Evolutionary conservation across 148 eudicot genomes (phyloP), one percentile per base, ranked within the genome.

Genomic region (Amaranthus palmeri): DNA sequence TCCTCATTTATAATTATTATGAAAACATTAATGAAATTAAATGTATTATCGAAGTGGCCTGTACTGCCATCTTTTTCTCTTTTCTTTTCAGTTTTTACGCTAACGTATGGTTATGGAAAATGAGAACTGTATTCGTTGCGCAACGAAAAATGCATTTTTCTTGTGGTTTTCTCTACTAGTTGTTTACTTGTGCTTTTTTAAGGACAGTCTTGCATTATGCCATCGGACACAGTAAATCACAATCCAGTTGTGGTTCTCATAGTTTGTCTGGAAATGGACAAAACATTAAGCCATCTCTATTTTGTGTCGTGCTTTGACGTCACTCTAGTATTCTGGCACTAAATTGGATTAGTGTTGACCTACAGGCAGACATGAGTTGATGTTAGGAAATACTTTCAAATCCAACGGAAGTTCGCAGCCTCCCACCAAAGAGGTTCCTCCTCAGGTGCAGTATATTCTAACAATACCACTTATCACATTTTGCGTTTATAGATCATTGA

Each of bases 291-390:
- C 5, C 8, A 63, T 43, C 13, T 9, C 43, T 15, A 7, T 48
- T 41, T 54, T 17, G 7, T 72, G 48, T 51, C 52, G 0, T 58
- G 62, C 50, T 8, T 58, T 46, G 13, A 44, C n/a, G 4, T 8
- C 6, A 2, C 4, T 43, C 17, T 10, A 10, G 12, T 40, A 45
- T 15, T 9, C 74, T 13, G 45, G 48, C 61, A 48, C 10, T 67
- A 60, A 58, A 73, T 44, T 78, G 8, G 15, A 15, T 17, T 66
- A 73, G 65, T 65, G 44, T 56, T 18, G 18, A 59, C 85, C 68
- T 72, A 55, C 76, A 91, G 97, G 81, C 78, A 89, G 91, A 78
- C 90, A 88, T 79, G 98, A 93, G 80, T 81, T 91, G 73, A 79
- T 70, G 70, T 84, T 93, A 81, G 97, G 98, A 69, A 85, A 75